These are phyloP conservation scores for Trametes maxima DNA, from an alignment of 768 basidiomycete genomes.

Conservation along the genomic window DNA sequence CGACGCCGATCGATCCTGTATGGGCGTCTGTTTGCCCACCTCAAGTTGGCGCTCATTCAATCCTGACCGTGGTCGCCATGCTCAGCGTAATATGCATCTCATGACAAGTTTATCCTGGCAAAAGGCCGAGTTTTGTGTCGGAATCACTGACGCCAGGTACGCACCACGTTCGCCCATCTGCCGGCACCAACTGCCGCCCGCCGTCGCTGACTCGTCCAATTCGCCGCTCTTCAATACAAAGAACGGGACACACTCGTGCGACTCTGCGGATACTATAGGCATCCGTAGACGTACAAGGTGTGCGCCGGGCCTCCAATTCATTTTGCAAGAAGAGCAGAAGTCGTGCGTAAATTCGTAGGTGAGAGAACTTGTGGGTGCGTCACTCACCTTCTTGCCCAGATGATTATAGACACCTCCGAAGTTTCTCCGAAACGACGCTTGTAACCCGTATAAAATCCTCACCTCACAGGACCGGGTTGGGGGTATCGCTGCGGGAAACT, in stretches of 20 bases:
- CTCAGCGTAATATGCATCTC: background rate
- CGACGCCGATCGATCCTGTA: background rate
- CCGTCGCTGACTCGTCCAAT: slow-evolving; percentile 5
- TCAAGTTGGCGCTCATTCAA: background rate
- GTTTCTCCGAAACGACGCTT: slow-evolving; percentile 11
- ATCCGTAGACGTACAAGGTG: no score
- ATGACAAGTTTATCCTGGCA: slow-evolving; percentile 2
- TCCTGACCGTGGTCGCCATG: background rate
- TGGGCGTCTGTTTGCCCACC: no score
- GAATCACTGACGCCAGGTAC: background rate
- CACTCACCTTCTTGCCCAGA: background rate
- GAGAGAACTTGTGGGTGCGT: slow-evolving; percentile 1
- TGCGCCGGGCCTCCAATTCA: background rate
- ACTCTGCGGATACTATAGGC: background rate
- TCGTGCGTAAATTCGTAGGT: background rate
- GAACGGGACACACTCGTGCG: background rate
- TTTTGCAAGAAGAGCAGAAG: background rate
- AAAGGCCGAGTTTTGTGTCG: background rate
- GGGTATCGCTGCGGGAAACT: background rate
- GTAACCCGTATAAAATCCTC: background rate
- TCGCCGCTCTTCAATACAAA: slow-evolving; percentile 1
- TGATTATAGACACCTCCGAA: slow-evolving; percentile 14
- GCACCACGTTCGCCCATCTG: background rate
- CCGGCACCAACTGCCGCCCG: background rate
- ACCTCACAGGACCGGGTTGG: background rate